A percentile compares a stretch with the other conserved stretches of the same genome.
Conservation (phyloP, 2,329 filamentous ascomycete genomes). For the Ceratocystis huliohia region DNA sequence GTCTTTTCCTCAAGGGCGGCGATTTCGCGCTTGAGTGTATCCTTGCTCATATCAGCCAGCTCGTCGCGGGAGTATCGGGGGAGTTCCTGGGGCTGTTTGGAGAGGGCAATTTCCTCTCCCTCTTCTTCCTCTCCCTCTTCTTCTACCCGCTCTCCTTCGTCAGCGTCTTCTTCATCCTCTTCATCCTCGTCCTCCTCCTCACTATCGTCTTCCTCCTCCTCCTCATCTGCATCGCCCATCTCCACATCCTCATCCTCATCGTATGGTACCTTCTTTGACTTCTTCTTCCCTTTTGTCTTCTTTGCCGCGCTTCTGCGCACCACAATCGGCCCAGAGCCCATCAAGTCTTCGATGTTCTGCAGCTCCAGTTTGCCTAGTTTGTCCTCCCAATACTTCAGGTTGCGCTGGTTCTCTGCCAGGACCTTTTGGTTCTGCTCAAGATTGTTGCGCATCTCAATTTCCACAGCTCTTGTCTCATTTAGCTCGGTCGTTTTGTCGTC, state of each 20-base stretch:
- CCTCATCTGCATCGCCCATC: constrained; percentile 17
- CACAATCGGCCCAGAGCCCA: constrained; percentile 28
- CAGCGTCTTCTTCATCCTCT: constrained; percentile 22
- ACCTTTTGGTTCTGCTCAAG: constrained; percentile 92
- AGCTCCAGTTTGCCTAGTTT: constrained; percentile 74
- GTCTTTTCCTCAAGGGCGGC: constrained; percentile 55
- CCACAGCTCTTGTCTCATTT: constrained; percentile 74
- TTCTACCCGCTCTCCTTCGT: constrained; percentile 25
- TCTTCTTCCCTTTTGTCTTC: constrained; percentile 7
- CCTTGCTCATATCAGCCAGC: constrained; percentile 52
- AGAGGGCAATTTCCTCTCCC: constrained; percentile 23
- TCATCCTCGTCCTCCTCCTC: constrained; percentile 25
- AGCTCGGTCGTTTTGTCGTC: constrained; percentile 76
- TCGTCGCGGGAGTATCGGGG: constrained; percentile 67
- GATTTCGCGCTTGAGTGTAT: constrained; percentile 48
- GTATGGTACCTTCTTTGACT: neutral
- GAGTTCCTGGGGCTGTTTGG: constrained; percentile 43
- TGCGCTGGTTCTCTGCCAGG: constrained; percentile 72
- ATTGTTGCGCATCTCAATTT: constrained; percentile 98
- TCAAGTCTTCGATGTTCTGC: constrained; percentile 65
- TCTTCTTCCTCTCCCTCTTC: constrained; percentile 27
- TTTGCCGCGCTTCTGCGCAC: constrained; percentile 12
- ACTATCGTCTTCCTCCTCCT: constrained; percentile 22
- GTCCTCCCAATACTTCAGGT: constrained; percentile 74
- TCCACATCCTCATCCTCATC: constrained; percentile 24